These are phyloP conservation scores for Tulasnella sp. DNA, from an alignment of 768 basidiomycete genomes.

Conservation along the genomic window DNA sequence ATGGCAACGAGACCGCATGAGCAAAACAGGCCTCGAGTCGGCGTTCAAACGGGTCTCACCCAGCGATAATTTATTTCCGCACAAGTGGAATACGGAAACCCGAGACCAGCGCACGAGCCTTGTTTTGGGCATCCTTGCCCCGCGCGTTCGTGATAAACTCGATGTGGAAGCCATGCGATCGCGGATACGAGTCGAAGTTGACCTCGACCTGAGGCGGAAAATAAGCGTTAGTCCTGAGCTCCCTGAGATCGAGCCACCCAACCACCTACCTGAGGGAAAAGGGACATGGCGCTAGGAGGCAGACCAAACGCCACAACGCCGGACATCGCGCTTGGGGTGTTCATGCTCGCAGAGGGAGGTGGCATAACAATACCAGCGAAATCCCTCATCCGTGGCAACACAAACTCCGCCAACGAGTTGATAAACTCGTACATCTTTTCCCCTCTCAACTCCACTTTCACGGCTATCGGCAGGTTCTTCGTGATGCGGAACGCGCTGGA, in stretches of 20 bases:
- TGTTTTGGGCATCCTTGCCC: constrained; percentile 86
- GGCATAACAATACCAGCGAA: constrained; percentile 81
- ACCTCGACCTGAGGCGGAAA: constrained; percentile 69
- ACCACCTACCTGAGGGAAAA: constrained; percentile 59
- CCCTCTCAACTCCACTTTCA: constrained; percentile 85
- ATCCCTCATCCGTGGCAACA: constrained; percentile 89
- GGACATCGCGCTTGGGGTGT: constrained; percentile 70
- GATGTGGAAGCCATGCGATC: constrained; percentile 84
- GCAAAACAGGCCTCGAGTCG: not conserved
- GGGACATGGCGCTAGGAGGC: constrained; percentile 72
- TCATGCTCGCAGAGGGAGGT: constrained; percentile 61
- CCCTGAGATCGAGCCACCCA: not conserved
- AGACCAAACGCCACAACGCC: constrained; percentile 91
- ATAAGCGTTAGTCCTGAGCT: constrained; percentile 9
- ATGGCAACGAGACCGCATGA: not conserved
- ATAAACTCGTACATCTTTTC: constrained; percentile 95
- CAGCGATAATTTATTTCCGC: constrained; percentile 32
- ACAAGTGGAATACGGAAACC: constrained; percentile 90
- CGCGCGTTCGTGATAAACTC: constrained; percentile 86
- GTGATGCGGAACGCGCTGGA: constrained; percentile 76
- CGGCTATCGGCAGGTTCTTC: constrained; percentile 74
- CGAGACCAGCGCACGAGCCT: constrained; percentile 78
- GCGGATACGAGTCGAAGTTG: constrained; percentile 85
- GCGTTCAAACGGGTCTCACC: not conserved
- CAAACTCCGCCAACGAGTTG: constrained; percentile 82